Evolutionary conservation across 345 rosid species (phyloP).

Genomic region (Leavenworthia alabamica): DNA sequence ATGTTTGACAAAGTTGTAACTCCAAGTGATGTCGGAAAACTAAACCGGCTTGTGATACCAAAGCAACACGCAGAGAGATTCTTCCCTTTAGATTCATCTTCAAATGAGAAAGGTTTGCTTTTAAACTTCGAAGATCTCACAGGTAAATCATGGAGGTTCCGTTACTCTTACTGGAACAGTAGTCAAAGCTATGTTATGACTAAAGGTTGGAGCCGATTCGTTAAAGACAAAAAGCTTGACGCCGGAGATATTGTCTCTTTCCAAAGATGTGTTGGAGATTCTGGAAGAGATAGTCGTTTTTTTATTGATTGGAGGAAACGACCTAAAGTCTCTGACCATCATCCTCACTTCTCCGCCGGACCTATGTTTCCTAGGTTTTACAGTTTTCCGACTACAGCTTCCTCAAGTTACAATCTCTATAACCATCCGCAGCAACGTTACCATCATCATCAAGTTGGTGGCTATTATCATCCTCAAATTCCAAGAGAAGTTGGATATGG

Average conservation of each 20-base stretch:
- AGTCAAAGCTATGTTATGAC: slow-evolving; percentile 99
- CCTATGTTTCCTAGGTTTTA: slow-evolving; percentile 55
- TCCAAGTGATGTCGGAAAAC: slow-evolving; percentile 79
- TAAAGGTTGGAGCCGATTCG: slow-evolving; percentile 95
- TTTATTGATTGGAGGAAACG: slow-evolving; percentile 86
- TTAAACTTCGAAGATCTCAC: slow-evolving; percentile 75
- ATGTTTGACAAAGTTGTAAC: slow-evolving; percentile 85
- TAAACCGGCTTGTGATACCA: slow-evolving; percentile 73
- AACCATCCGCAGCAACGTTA: slow-evolving; percentile 31
- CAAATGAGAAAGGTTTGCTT: slow-evolving; percentile 66
- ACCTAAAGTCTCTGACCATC: slow-evolving; percentile 41
- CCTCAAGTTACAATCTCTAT: slow-evolving; percentile 23
- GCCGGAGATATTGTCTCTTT: slow-evolving; percentile 93
- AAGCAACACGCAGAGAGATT: slow-evolving; percentile 77
- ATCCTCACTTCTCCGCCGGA: slow-evolving; percentile 36
- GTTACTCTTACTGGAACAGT: slow-evolving; percentile 93
- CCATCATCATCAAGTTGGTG: slow-evolving; percentile 14
- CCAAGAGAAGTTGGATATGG: slow-evolving; percentile 33
- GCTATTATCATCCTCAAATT: slow-evolving; percentile 14
- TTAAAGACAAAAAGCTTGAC: slow-evolving; percentile 87
- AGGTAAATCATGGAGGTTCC: slow-evolving; percentile 78
- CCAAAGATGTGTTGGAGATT: slow-evolving; percentile 61
- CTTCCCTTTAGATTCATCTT: slow-evolving; percentile 56
- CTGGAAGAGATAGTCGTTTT: slow-evolving; percentile 42
- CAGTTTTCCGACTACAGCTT: slow-evolving; percentile 32